Percentiles rank a stretch among this genome's conserved stretches.
Conservation (phyloP, 176 grass and related monocot genomes). For the Cocos nucifera region DNA sequence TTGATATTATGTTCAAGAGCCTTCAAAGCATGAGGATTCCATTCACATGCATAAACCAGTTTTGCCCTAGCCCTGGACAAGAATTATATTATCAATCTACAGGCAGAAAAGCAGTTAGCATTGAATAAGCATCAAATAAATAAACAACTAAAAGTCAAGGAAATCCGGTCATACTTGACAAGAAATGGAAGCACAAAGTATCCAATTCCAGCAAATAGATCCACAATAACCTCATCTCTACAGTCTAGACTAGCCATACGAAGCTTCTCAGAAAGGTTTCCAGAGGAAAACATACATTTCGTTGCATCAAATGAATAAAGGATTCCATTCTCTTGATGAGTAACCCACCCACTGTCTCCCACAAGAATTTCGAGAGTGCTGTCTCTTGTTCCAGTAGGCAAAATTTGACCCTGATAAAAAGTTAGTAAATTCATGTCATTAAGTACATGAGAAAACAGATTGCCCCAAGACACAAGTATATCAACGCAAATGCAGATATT, state of each 20-base stretch:
- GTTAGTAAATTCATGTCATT: too few relatives aligned
- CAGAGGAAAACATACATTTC: slow-evolving; percentile 96
- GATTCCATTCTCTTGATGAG: slow-evolving; percentile 79
- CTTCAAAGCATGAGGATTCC: slow-evolving; percentile 79
- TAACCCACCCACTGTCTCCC: slow-evolving; percentile 67
- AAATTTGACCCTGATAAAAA: slow-evolving; percentile 61
- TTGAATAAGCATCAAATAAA: neutral
- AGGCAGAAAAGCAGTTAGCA: neutral
- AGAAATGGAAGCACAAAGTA: slow-evolving; percentile 94
- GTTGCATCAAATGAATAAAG: slow-evolving; percentile 85
- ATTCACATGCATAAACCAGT: slow-evolving; percentile 91
- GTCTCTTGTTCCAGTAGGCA: slow-evolving; percentile 85
- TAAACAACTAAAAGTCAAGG: neutral
- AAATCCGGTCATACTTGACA: slow-evolving; percentile 58
- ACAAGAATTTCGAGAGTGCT: slow-evolving; percentile 78
- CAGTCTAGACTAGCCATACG: slow-evolving; percentile 72
- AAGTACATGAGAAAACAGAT: too few relatives aligned
- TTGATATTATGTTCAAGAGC: slow-evolving; percentile 60
- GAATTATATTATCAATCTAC: slow-evolving; percentile 7
- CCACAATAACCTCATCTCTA: slow-evolving; percentile 67
- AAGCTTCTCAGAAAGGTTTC: slow-evolving; percentile 88
- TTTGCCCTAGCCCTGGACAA: slow-evolving; percentile 70
- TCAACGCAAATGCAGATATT: too few relatives aligned
- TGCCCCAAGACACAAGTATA: too few relatives aligned
- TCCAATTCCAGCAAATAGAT: slow-evolving; percentile 95